Evolutionary conservation across 2,329 filamentous ascomycete genomes (phyloP), one percentile per base, ranked within the genome.

Genomic region (Microcyclospora pomicola): DNA sequence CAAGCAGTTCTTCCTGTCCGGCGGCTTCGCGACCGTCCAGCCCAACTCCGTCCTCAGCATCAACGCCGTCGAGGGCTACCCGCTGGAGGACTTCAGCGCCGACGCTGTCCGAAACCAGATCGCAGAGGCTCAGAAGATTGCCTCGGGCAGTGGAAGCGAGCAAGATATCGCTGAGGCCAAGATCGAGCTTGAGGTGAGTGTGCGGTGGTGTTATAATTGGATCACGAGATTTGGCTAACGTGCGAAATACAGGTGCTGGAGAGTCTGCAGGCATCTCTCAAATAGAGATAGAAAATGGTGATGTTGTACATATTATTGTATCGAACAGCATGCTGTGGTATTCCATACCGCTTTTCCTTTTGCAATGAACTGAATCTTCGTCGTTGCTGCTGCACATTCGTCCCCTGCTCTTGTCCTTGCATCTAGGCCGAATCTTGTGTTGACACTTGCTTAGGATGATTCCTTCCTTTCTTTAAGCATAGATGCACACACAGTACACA

Each of bases 1-100:
- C 82, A 98, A 98, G 78, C 84, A 92, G 69, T 98, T 91, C 73
- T 98, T 98, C 81, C 75, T 96, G 45, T 94, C 91, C 49, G 91
- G 91, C 60, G 91, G 91, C 52, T 98, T 98, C 60, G 91, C 91
- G 56, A 80, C 91, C 55, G 86, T 98, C 45, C 91, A 98, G 73
- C 91, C 91, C 59, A 80, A 86, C 72, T 96, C 87, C 31, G 67
- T 78, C 58, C 72, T 98, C 65, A 95, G 84, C 81, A 94, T 98
- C 74, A 98, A 96, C 69, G 87, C 91, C 53, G 83, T 93, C 45
- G 91, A 98, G 73, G 91, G 83, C 43, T 96, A 79, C 72, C 72
- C 88, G 47, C 68, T 98, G 42, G 91, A 96, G 67, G 86, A 95
- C 60, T 98, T 98, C 74, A 94, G 83, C 73, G 70, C 77, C 52